Evolutionary conservation across 1,284 basidiomycete species (phyloP).

Genomic region (Ceratobasidium sp.): DNA sequence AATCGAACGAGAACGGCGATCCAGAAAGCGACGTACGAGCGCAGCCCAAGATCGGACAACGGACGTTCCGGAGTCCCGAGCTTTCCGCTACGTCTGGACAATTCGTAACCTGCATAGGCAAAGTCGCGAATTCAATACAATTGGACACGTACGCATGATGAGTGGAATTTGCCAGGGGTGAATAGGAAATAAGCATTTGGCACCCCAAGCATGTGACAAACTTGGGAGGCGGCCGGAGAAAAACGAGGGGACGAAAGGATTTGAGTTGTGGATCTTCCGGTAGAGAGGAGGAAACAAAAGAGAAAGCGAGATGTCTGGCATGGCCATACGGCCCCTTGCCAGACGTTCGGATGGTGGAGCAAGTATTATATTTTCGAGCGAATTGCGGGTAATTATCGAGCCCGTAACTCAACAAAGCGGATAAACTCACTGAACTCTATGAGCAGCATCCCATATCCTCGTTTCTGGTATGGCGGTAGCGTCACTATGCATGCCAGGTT

Average conservation of each 20-base stretch:
- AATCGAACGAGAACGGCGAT: conserved; percentile 83
- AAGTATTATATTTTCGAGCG: conserved; percentile 12
- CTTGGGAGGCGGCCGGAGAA: not conserved
- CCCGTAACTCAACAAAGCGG: not conserved
- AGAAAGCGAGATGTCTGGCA: conserved; percentile 10
- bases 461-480: conserved; percentile 90
- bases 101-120: conserved; percentile 76
- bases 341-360: conserved; percentile 10
- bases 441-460: conserved; percentile 92
- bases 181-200: conserved; percentile 18
- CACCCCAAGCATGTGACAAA: conserved; percentile 21
- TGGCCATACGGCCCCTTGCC: not conserved
- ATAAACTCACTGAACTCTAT: conserved; percentile 90
- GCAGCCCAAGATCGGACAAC: conserved; percentile 88
- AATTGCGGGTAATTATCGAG: not conserved
- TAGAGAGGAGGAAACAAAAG: not conserved
- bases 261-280: conserved; percentile 3
- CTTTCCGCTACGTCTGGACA: conserved; percentile 78
- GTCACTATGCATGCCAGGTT: conserved; percentile 98
- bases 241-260: conserved; percentile 1
- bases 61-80: conserved; percentile 95
- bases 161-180: not conserved
- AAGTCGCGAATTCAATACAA: conserved; percentile 11
- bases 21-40: conserved; percentile 94
- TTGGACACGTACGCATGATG: conserved; percentile 6